These are phyloP conservation scores for Backusella westeae DNA, from an alignment of 192 early-diverging fungal genomes.

Conservation along the genomic window DNA sequence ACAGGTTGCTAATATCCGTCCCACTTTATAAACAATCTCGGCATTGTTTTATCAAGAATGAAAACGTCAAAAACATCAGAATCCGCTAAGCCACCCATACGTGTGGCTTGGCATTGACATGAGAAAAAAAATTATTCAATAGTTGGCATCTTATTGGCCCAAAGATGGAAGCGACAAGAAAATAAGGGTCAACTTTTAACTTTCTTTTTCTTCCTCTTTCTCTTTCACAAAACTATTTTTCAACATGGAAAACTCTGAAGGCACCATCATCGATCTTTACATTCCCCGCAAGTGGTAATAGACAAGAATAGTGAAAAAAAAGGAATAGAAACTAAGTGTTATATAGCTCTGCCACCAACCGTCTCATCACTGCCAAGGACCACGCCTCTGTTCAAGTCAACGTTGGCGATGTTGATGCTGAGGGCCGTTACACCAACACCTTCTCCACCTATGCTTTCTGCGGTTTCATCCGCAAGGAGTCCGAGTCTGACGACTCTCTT, in stretches of 20 bases:
- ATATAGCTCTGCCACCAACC: slow-evolving; percentile 91
- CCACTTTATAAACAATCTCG: too few relatives aligned
- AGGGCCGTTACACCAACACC: slow-evolving; percentile 69
- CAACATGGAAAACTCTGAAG: slow-evolving; percentile 48
- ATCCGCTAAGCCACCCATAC: neutral
- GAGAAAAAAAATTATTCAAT: neutral
- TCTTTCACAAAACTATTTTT: slow-evolving; percentile 17
- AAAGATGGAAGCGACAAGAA: neutral
- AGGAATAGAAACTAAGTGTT: neutral
- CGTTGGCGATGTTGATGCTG: slow-evolving; percentile 88
- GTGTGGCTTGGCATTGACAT: neutral
- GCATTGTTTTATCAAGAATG: too few relatives aligned
- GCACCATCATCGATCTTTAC: slow-evolving; percentile 77
- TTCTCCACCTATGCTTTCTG: slow-evolving; percentile 87
- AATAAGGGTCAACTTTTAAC: neutral
- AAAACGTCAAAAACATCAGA: too few relatives aligned
- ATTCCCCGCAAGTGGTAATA: slow-evolving; percentile 88
- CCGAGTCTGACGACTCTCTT: slow-evolving; percentile 94
- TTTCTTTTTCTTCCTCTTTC: slow-evolving; percentile 22
- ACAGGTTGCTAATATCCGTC: too few relatives aligned
- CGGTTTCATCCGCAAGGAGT: slow-evolving; percentile 86
- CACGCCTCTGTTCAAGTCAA: slow-evolving; percentile 98
- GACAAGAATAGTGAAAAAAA: neutral
- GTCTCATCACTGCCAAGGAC: slow-evolving; percentile 97
- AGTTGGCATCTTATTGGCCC: neutral